phyloP scores from a whole-genome alignment of 1,284 basidiomycete species.

The Irpex sp. region DNA sequence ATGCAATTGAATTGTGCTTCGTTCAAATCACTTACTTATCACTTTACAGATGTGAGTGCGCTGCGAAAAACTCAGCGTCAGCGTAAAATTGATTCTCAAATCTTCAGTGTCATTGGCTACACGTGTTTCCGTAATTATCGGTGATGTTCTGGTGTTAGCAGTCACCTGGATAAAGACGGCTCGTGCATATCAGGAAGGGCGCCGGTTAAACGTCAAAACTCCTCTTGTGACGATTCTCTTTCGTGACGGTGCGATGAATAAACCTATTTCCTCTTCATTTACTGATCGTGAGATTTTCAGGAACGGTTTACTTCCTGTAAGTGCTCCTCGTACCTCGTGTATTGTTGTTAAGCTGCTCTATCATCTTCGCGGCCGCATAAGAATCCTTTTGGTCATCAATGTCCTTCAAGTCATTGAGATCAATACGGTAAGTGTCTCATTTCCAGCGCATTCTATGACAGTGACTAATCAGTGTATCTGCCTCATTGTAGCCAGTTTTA shows the following conservation, averaged over 20 bases:
- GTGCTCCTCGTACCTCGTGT: neutral
- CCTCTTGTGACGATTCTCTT: neutral
- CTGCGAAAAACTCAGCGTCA: no score
- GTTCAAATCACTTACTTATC: no score
- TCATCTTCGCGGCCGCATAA: neutral
- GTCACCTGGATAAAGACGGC: neutral
- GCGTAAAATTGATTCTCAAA: no score
- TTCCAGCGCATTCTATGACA: neutral
- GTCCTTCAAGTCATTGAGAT: neutral
- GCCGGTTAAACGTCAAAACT: neutral
- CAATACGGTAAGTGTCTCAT: neutral
- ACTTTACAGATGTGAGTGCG: no score
- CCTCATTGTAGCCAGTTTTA: neutral
- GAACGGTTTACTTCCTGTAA: neutral
- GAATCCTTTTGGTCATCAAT: neutral
- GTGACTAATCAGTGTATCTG: no score
- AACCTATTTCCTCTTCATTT: neutral
- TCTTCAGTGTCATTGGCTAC: neutral
- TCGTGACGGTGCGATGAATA: neutral
- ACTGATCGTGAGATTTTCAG: neutral
- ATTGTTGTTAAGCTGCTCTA: neutral
- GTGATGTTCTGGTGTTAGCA: neutral
- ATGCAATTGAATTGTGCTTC: no score
- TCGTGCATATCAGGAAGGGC: neutral
- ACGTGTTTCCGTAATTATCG: neutral